Base-by-base conservation (phyloP, 2,329 filamentous ascomycete species). In the Curvularia eragrostidis region DNA sequence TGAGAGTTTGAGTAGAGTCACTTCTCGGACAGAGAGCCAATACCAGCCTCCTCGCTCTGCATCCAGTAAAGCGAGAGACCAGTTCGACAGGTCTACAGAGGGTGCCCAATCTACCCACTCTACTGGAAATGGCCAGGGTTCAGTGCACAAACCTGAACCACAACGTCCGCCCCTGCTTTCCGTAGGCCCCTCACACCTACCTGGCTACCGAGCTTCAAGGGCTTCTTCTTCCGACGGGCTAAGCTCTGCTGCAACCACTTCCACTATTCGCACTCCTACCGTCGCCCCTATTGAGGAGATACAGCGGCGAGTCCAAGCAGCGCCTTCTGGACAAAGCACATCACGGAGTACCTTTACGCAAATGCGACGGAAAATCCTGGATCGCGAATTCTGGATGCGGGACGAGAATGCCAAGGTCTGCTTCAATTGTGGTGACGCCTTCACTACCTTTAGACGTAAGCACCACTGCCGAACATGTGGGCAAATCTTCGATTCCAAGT, bases 361-460 rank as follows among this genome's bases (percentile, higher is more conserved):
- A 66, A 89, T 97, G 82, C 87, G 90, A 61, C 91, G 91, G 69
- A 93, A 94, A 71, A 89, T 99, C 7, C 80, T 98, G 44, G 96
- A 91, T 74, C 95, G 93, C 71, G 93, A 98, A 67, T 98, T 97
- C 68, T 98, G 94, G 95, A 99, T 99, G 95, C 91, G 93, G 58
- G 95, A 99, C 73, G 95, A 98, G 72, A 97, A 96, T 62, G 96
- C 94, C 58, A 98, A 96, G 74, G 94, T 97, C 69, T 99, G 95
- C 72, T 99, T 97, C 74, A 86, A 91, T 43, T 99, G 95, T 70
- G 91, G 91, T 43, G 90, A 91, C 57, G 85, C 91, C 1, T 99
- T 99, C 72, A 93, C 92, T 0, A 95, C 94, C 1, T 98, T 98
- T 73, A 87, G 95, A 58, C 87, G 95, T 64, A 99, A 99, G 73